Conservation (phyloP, 306 rosid genomes). For the Mimosa pudica region DNA sequence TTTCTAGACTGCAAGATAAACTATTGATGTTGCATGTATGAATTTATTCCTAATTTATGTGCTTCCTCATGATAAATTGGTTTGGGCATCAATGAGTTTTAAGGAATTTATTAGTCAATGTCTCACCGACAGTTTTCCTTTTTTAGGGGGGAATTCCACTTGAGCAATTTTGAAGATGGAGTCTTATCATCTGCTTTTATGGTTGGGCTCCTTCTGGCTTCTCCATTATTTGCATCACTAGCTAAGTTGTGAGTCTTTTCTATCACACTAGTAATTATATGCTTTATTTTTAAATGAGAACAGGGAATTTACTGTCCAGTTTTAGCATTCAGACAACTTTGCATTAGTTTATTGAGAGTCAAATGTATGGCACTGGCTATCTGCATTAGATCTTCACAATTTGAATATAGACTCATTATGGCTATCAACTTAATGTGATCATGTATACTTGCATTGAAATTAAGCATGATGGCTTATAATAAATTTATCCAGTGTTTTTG, state of each 20-base stretch:
- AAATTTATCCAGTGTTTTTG: neutral
- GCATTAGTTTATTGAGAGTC: neutral
- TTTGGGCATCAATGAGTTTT: conserved; percentile 10
- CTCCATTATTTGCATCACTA: conserved; percentile 66
- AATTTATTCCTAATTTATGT: neutral
- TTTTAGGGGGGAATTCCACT: conserved; percentile 60
- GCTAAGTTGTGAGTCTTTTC: conserved; percentile 23
- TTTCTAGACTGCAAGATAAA: conserved; percentile 16
- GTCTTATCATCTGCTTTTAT: conserved; percentile 71
- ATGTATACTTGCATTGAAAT: neutral
- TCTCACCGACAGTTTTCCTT: conserved; percentile 11
- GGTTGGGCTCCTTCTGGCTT: conserved; percentile 77
- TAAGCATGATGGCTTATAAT: neutral
- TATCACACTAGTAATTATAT: neutral
- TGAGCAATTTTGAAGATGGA: conserved; percentile 72
- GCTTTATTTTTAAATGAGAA: neutral
- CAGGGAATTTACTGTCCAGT: neutral
- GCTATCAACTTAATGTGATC: neutral
- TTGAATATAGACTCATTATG: neutral
- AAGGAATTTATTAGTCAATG: conserved; percentile 15
- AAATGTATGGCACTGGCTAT: neutral
- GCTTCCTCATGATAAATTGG: neutral
- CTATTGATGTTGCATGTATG: conserved; percentile 5
- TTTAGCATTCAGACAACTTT: neutral
- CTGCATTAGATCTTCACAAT: neutral